Evolutionary conservation across 352 stramenopile genomes (phyloP).

Genomic region (Pythium brassicae): DNA sequence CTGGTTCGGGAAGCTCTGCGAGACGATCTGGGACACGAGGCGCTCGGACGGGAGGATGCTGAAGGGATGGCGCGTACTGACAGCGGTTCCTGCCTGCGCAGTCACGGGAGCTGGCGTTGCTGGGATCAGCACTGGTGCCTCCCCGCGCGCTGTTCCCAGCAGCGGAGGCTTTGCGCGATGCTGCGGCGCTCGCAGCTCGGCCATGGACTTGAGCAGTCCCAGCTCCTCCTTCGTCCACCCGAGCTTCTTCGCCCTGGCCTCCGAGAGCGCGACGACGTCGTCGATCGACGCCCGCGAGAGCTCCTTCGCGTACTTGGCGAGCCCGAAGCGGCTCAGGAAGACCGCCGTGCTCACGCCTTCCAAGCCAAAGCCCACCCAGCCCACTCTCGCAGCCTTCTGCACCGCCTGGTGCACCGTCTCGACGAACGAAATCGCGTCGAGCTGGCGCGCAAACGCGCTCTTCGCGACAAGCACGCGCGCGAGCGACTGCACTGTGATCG

Average conservation of each 20-base stretch:
- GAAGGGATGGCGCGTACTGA: conserved; percentile 43
- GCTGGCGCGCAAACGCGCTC: conserved; percentile 16
- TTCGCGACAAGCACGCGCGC: conserved; percentile 40
- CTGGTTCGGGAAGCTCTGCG: conserved; percentile 66
- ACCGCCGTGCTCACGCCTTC: conserved; percentile 59
- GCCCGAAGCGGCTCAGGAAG: conserved; percentile 54
- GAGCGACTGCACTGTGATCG: conserved; percentile 60
- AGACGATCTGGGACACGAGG: conserved; percentile 42
- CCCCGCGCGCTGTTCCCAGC: conserved; percentile 12
- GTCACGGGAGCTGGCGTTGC: neutral
- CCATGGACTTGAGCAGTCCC: conserved; percentile 24
- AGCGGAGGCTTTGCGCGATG: conserved; percentile 25
- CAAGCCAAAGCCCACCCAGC: conserved; percentile 66
- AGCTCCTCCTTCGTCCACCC: conserved; percentile 64
- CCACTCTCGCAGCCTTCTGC: conserved; percentile 16
- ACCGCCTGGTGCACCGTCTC: conserved; percentile 23
- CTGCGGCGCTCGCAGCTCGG: conserved; percentile 4
- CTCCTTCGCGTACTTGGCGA: conserved; percentile 42
- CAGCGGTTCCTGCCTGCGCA: neutral
- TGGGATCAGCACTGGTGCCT: conserved; percentile 6
- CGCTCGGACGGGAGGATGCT: conserved; percentile 54
- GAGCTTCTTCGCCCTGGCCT: conserved; percentile 35
- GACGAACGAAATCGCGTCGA: conserved; percentile 46
- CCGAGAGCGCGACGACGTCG: conserved; percentile 27
- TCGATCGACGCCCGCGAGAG: conserved; percentile 24